Base-by-base conservation (phyloP, 805 yeast genomes). In the Maudiozyma serrabonitensis region DNA sequence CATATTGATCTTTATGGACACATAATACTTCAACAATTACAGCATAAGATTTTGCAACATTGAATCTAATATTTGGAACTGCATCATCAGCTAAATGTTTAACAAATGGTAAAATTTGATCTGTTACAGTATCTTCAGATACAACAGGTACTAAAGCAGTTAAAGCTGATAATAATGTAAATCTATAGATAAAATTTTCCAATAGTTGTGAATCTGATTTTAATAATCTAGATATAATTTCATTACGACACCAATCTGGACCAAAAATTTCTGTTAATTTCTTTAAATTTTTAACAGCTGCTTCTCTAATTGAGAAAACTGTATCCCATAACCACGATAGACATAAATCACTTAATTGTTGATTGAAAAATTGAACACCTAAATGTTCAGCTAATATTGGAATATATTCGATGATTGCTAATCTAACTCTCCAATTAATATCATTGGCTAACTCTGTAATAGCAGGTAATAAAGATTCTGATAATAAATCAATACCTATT, bases 311-410 rank as follows among this genome's bases (percentile, higher is more conserved):
- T 5, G 98, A 90, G 69, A 80, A 93, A 39, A 93, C 99, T 4
- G 90, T 86, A 70, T 93, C 99, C 96, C 97, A 90, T 56, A 93
- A 74, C 98, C 99, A 93, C n/a, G 90, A 85, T 79, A 93, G 79
- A 61, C 96, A 93, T 58, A 93, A 74, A 46, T 86, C 82, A 54
- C 95, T 89, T 56, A 93, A 75, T 60, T 90, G 95, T 64, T 87
- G 86, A 67, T 93, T 93, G 69, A 93, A 93, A 62, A 91, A 89
- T 28, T 87, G 82, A 47, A 86, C 90, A 28, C 99, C 99, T 52
- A 93, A 75, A 70, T 93, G 98, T 60, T 86, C 85, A 7, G 98
- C 97, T 56, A 93, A 74, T 54, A 91, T 75, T 31, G 99, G 99
- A 56, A 90, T 88, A 70, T 93, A 93, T 66, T 93, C 95, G 62